Evolutionary conservation across 1,284 basidiomycete species (phyloP), one percentile per base, ranked within the genome.

Genomic region (Fomitopsis palustris): DNA sequence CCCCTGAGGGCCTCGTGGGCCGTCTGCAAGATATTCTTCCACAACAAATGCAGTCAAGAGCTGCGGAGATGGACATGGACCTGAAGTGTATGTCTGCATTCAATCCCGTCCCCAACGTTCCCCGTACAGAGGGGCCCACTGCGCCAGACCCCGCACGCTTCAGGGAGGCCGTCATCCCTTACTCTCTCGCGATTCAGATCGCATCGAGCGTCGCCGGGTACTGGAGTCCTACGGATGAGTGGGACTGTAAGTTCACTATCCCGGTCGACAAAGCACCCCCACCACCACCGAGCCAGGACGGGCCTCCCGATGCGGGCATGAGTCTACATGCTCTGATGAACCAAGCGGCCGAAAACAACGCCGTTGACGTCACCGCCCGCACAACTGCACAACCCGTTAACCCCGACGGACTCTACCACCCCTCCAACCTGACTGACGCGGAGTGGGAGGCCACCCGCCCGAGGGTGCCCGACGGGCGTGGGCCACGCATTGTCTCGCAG

Each of bases 161-260:
- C 59, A 64, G 70, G 10, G 77, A 81, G 1, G 82, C 86, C 6
- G 78, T 82, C 8, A 78, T 81, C 1, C 80, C 90, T 1, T 90
- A 81, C 69, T 83, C 85, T 0, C 72, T 87, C 12, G 89, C 88
- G 7, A 72, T 91, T 9, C 83, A 91, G 65, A 86, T 88, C 33
- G 87, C 84, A 0, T 78, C 83, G 0, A 75, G 76, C 37, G 65
- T 91, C 3, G 81, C 84, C 29, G 74, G 74, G 10, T 86, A 75
- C 64, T 92, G 87, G 87, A 78, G 81, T 33, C 78, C 87, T 1
- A 88, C 88, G 2, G 87, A 92, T 61, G 84, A 87, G 57, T 92
- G 84, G 81, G 80, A 84, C 25, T 84, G 83, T 63, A 81, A 80
- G 61, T 81, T 83, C 63, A 67, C 73, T 4, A 56, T 79, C 41